Evolutionary conservation across 1,139 yeast genomes (phyloP).

Genomic region (Geotrichum restrictum): DNA sequence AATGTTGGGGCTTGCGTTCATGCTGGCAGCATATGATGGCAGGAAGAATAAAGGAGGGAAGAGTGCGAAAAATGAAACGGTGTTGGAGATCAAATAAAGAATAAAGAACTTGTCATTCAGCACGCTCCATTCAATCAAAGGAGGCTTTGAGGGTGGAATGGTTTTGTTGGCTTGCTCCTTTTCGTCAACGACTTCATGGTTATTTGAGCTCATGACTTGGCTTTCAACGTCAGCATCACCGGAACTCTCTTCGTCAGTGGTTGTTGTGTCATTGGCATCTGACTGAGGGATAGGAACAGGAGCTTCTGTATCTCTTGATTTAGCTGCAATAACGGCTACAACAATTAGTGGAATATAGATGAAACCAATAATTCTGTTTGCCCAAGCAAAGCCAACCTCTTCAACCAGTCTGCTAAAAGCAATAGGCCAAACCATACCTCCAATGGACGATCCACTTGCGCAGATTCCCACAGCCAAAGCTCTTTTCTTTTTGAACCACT

Average conservation of each 20-base stretch:
- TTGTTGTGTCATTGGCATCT: background rate
- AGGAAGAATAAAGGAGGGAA: slow-evolving; percentile 39
- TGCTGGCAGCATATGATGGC: slow-evolving; percentile 21
- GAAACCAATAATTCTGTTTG: slow-evolving; percentile 49
- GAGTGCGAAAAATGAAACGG: slow-evolving; percentile 38
- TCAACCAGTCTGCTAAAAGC: slow-evolving; percentile 39
- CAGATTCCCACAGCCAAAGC: slow-evolving; percentile 57
- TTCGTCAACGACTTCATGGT: too few species aligned
- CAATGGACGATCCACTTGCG: slow-evolving; percentile 59
- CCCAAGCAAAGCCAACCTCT: slow-evolving; percentile 50
- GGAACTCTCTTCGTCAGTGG: background rate
- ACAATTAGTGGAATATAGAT: slow-evolving; percentile 42
- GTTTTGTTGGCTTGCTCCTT: background rate
- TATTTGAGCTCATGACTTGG: slow-evolving; percentile 3
- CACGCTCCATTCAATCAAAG: slow-evolving; percentile 24
- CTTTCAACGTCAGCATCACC: background rate
- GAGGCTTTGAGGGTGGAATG: background rate
- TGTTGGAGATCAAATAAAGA: slow-evolving; percentile 29
- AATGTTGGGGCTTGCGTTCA: slow-evolving; percentile 31
- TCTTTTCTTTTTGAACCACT: slow-evolving; percentile 53
- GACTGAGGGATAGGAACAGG: slow-evolving; percentile 26
- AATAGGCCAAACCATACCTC: slow-evolving; percentile 56
- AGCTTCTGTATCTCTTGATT: slow-evolving; percentile 15
- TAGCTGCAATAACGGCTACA: slow-evolving; percentile 36
- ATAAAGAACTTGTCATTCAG: slow-evolving; percentile 25